Evolutionary conservation across 192 early-diverging fungal genomes (phyloP).

Genomic region (Podila minutissima): DNA sequence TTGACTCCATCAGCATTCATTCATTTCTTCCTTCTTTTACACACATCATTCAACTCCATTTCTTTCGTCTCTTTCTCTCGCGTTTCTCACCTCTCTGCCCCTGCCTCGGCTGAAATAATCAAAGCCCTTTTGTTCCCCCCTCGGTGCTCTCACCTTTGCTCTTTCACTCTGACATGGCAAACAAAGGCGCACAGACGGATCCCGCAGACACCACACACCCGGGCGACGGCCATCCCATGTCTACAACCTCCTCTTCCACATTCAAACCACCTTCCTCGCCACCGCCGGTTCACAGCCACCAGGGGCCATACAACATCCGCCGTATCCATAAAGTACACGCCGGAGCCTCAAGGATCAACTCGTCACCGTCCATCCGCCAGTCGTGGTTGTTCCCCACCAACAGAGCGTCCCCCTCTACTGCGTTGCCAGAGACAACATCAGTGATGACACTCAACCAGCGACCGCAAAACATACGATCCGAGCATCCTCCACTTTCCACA

Average conservation of each 20-base stretch:
- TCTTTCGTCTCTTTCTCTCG: not conserved
- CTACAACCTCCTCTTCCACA: not conserved
- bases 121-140: not conserved
- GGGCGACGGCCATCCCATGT: not conserved
- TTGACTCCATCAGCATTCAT: not conserved
- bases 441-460: conserved; percentile 40
- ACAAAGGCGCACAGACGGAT: conserved; percentile 46
- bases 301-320: conserved; percentile 29
- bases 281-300: conserved; percentile 24
- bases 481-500: not conserved
- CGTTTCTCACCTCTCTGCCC: not conserved
- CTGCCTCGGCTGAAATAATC: not conserved
- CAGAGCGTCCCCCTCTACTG: conserved; percentile 40
- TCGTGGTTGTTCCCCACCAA: conserved; percentile 48
- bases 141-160: not conserved
- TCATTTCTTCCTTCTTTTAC: not conserved
- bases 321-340: conserved; percentile 19
- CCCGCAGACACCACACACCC: not conserved
- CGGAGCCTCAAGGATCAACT: conserved; percentile 6
- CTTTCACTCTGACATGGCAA: conserved; percentile 9
- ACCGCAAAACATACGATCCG: conserved; percentile 16
- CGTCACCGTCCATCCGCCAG: conserved; percentile 45
- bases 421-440: conserved; percentile 31
- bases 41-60: not conserved
- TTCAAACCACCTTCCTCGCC: conserved; percentile 13